These are phyloP conservation scores for Colletotrichum sp. DNA, from an alignment of 2,329 filamentous ascomycete species.

Conservation along the genomic window DNA sequence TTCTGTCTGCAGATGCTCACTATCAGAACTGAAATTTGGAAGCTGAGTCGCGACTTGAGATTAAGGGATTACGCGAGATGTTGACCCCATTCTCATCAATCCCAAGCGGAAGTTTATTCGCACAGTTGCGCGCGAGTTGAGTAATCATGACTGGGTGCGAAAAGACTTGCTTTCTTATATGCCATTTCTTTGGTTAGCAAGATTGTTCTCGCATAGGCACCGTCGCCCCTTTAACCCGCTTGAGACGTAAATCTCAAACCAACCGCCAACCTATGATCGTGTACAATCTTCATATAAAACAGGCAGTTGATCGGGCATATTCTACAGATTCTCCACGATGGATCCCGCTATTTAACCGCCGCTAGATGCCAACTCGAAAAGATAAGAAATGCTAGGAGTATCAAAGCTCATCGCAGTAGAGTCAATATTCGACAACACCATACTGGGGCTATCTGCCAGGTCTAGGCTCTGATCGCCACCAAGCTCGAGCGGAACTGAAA, in stretches of 20 bases:
- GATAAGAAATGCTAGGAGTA: background rate
- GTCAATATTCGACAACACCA: background rate
- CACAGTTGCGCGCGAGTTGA: background rate
- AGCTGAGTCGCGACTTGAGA: background rate
- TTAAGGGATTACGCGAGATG: background rate
- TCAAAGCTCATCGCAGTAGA: background rate
- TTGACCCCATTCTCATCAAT: background rate
- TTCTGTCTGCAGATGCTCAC: background rate
- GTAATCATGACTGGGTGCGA: background rate
- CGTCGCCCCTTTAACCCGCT: background rate
- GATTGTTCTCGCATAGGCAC: accelerated
- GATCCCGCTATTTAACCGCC: background rate
- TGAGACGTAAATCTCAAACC: accelerated
- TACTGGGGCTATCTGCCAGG: background rate
- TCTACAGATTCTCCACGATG: accelerated
- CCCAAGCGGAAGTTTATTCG: background rate
- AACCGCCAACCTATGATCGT: background rate
- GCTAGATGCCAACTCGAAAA: background rate
- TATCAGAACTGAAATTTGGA: background rate
- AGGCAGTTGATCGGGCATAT: background rate
- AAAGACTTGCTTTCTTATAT: accelerated
- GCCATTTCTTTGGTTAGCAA: background rate
- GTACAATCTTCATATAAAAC: background rate
- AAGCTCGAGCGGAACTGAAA: background rate
- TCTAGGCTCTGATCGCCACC: accelerated